Conservation (phyloP, 2,329 filamentous ascomycete species). For the Aureobasidium sp. region DNA sequence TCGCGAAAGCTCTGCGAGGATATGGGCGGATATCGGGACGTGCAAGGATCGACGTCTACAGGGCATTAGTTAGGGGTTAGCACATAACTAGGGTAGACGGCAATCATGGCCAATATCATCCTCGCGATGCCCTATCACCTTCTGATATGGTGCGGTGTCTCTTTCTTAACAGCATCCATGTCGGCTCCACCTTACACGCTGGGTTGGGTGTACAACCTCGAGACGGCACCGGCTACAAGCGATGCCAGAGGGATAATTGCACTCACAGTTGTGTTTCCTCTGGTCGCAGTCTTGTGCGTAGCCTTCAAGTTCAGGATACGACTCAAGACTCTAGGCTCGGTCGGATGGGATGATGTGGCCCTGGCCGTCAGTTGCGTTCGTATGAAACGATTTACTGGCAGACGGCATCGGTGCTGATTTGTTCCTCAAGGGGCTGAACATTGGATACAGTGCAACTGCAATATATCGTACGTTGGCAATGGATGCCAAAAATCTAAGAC, state of each 20-base stretch:
- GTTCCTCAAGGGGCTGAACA: background rate
- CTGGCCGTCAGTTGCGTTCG: slow-evolving; percentile 1
- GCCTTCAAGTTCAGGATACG: slow-evolving; percentile 1
- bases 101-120: background rate
- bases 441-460: background rate
- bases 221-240: background rate
- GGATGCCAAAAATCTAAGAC: too few species aligned
- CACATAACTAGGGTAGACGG: background rate
- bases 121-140: background rate
- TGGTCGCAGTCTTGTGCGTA: background rate
- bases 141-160: background rate
- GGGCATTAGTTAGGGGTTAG: background rate
- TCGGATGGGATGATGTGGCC: slow-evolving; percentile 1
- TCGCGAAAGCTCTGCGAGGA: background rate
- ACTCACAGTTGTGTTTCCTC: background rate
- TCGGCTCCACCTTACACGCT: background rate
- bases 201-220: background rate
- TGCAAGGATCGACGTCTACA: background rate
- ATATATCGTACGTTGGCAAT: background rate
- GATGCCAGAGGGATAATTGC: background rate
- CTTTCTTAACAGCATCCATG: background rate
- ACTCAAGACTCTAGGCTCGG: background rate
- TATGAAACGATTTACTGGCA: background rate
- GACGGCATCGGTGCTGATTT: background rate
- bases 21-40: background rate